Evolutionary conservation across 805 yeast genomes (phyloP), one percentile per base, ranked within the genome.

Genomic region (Candida hispaniensis): DNA sequence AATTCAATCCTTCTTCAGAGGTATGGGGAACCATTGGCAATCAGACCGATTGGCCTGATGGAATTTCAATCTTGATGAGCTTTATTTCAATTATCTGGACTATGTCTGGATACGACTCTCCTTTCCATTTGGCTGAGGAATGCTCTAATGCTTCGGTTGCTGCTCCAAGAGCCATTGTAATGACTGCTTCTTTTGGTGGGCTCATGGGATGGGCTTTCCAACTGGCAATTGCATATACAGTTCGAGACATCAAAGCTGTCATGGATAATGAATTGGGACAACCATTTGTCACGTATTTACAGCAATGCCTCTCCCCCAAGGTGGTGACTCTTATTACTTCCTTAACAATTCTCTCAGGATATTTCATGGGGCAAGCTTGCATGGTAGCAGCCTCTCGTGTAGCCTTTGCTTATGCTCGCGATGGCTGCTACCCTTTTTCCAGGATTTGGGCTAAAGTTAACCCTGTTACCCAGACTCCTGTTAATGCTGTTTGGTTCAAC

Each of bases 101-200:
- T 22, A 75, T 77, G 81, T 67, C 77, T 27, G 83, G 82, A 14
- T 78, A 73, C 49, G 83, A 77, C 50, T 71, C 79, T 14, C 79
- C 83, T 0, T 77, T 75, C 60, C 83, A 78, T 48, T 59, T 77
- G 41, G 65, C 79, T n/a, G 86, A 76, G 55, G 85, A 77, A 48
- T 70, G 77, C 45, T 57, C 73, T 33, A 74, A 75, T 49, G 79
- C 81, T 5, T 58, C 69, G 20, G 55, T 60, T 9, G 79, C 79
- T 4, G 73, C 76, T 7, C 82, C 83, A n/a, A 63, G 65, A 41
- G 79, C 80, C 17, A 75, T 75, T 45, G 71, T 73, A 13, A 53
- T 73, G 53, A 73, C 79, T 11, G 62, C 75, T 6, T 47, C 63
- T 8, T 54, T 64, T 29, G 76, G 79, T 30, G 78, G 77, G 27